Percentiles rank a stretch among this genome's conserved stretches.
phyloP scores from a whole-genome alignment of 2,329 filamentous ascomycete species.

The Metarhizium robertsii region DNA sequence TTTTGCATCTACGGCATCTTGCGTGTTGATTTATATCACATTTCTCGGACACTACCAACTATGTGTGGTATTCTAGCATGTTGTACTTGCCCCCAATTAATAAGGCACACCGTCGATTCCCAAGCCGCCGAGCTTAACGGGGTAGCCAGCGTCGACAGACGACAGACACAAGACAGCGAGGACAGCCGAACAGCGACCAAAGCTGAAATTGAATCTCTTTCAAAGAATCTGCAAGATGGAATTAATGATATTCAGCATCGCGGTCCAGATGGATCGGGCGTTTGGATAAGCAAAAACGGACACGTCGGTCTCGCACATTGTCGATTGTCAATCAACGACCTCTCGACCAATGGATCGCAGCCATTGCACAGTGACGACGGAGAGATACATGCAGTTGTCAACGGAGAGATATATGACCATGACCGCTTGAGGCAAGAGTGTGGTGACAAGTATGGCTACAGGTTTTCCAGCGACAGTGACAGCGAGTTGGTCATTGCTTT shows the following conservation, averaged over 20 bases:
- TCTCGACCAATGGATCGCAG: conserved; percentile 35
- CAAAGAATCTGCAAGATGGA: too few species aligned
- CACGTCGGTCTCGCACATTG: conserved; percentile 32
- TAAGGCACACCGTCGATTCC: too few species aligned
- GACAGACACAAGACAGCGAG: too few species aligned
- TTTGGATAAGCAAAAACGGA: conserved; percentile 17
- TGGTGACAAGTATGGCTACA: conserved; percentile 23
- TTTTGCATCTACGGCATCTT: too few species aligned
- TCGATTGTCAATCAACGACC: conserved; percentile 44
- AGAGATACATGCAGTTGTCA: conserved; percentile 45
- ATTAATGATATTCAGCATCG: conserved; percentile 16
- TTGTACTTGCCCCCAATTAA: too few species aligned
- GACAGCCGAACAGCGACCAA: too few species aligned
- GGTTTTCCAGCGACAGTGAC: conserved; percentile 37
- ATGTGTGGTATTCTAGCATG: too few species aligned
- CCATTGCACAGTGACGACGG: conserved; percentile 30
- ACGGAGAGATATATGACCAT: conserved; percentile 50
- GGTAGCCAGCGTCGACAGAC: too few species aligned
- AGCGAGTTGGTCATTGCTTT: conserved; percentile 39
- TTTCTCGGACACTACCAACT: too few species aligned
- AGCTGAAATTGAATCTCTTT: too few species aligned
- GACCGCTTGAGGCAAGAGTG: conserved; percentile 31
- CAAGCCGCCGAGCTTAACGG: too few species aligned
- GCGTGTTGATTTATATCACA: too few species aligned
- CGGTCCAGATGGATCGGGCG: conserved; percentile 19